Evolutionary conservation across 2,329 filamentous ascomycete genomes (phyloP).

Genomic region (Talaromyces islandicus): DNA sequence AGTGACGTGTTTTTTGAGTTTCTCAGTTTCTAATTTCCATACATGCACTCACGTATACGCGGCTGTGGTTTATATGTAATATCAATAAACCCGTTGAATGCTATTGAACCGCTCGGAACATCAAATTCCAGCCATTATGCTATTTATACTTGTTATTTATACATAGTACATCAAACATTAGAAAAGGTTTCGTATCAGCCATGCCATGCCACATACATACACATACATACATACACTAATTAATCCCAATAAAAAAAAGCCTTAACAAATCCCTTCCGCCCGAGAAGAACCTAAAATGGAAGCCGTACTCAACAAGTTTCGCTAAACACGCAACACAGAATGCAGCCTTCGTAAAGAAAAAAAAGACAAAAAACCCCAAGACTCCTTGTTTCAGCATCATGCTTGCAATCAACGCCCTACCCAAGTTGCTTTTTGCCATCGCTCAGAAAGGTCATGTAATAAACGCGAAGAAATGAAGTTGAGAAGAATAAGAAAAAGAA

Average conservation of each 20-base stretch:
- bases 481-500: neutral
- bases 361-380: neutral
- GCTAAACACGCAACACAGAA: neutral
- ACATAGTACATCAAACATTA: neutral
- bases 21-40: neutral
- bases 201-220: neutral
- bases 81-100: neutral
- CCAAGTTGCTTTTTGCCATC: neutral
- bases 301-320: neutral
- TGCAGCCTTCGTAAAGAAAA: neutral
- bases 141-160: neutral
- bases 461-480: neutral
- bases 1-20: neutral
- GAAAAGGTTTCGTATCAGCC: neutral
- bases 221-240: neutral
- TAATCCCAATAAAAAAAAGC: neutral
- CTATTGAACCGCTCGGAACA: neutral
- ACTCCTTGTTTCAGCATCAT: neutral
- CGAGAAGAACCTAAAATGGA: neutral
- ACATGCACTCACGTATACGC: neutral
- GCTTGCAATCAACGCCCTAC: neutral
- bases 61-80: neutral
- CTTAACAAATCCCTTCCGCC: neutral
- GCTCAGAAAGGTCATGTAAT: neutral
- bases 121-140: neutral